These are phyloP conservation scores for Podospora bellae-mahoneyi DNA, from an alignment of 495 filamentous ascomycete species.

Conservation along the genomic window DNA sequence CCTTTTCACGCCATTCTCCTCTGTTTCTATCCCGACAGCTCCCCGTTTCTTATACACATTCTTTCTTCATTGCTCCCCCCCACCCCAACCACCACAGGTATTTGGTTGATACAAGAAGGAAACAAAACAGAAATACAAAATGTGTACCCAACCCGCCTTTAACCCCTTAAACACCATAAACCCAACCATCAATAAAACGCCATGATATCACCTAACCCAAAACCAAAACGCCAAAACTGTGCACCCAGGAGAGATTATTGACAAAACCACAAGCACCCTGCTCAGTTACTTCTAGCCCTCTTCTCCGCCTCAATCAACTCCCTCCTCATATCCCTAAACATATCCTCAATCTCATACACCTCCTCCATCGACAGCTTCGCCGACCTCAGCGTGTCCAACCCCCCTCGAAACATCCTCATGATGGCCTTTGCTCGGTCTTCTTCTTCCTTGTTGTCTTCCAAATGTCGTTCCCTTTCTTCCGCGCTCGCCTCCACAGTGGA, in stretches of 20 bases:
- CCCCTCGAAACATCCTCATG: conserved; percentile 45
- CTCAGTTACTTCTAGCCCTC: conserved; percentile 37
- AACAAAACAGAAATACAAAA: neutral
- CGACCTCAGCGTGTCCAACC: conserved; percentile 51
- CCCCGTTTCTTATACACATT: neutral
- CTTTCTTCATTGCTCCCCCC: neutral
- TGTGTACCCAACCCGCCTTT: neutral
- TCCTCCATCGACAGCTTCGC: conserved; percentile 50
- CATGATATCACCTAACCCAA: too few species aligned
- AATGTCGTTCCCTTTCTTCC: conserved; percentile 4
- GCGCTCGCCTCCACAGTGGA: neutral
- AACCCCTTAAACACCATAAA: neutral
- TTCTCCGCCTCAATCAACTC: conserved; percentile 60
- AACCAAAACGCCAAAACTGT: neutral
- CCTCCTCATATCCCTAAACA: conserved; percentile 64
- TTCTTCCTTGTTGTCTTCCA: neutral
- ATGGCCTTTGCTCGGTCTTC: conserved; percentile 35
- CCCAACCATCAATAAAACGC: neutral
- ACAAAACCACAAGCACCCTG: neutral
- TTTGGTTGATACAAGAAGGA: neutral
- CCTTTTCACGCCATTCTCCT: too few species aligned
- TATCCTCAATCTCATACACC: conserved; percentile 59
- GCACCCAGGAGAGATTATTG: neutral
- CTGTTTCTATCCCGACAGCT: too few species aligned
- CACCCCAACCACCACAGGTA: neutral